These are phyloP conservation scores for Pythium brachiatum DNA, from an alignment of 352 stramenopile genomes.

Conservation along the genomic window DNA sequence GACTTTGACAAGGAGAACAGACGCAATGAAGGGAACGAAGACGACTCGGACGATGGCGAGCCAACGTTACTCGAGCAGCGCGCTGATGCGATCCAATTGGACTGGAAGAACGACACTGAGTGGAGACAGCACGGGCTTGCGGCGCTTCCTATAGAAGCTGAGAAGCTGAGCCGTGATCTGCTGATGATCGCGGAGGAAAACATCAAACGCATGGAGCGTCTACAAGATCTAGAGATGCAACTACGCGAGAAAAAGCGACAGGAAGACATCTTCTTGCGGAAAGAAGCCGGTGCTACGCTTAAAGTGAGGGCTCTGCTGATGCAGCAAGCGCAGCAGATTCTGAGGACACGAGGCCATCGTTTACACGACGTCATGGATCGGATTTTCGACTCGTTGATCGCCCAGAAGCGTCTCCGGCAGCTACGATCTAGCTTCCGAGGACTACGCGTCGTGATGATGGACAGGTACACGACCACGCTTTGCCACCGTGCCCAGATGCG, in stretches of 20 bases:
- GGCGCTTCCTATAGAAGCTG: slow-evolving; percentile 19
- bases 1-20: slow-evolving; percentile 4
- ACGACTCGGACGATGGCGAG: slow-evolving; percentile 1
- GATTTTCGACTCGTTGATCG: slow-evolving; percentile 27
- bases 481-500: slow-evolving; percentile 30
- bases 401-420: slow-evolving; percentile 14
- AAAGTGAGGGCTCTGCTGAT: slow-evolving; percentile 26
- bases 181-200: slow-evolving; percentile 13
- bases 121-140: slow-evolving; percentile 27
- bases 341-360: slow-evolving; percentile 29
- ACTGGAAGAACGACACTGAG: slow-evolving; percentile 32
- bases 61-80: slow-evolving; percentile 6
- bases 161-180: slow-evolving; percentile 17
- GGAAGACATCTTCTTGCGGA: slow-evolving; percentile 31
- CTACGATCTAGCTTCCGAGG: slow-evolving; percentile 29
- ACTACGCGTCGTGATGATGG: slow-evolving; percentile 26
- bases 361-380: slow-evolving; percentile 38
- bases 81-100: slow-evolving; percentile 13
- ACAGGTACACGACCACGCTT: slow-evolving; percentile 23
- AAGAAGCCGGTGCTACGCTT: slow-evolving; percentile 29
- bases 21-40: neutral
- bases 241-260: slow-evolving; percentile 22
- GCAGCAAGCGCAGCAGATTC: slow-evolving; percentile 28
- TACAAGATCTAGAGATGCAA: slow-evolving; percentile 25
- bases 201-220: slow-evolving; percentile 18